These are phyloP conservation scores for Candida palmyrensis DNA, from an alignment of 805 yeast species.

Conservation along the genomic window DNA sequence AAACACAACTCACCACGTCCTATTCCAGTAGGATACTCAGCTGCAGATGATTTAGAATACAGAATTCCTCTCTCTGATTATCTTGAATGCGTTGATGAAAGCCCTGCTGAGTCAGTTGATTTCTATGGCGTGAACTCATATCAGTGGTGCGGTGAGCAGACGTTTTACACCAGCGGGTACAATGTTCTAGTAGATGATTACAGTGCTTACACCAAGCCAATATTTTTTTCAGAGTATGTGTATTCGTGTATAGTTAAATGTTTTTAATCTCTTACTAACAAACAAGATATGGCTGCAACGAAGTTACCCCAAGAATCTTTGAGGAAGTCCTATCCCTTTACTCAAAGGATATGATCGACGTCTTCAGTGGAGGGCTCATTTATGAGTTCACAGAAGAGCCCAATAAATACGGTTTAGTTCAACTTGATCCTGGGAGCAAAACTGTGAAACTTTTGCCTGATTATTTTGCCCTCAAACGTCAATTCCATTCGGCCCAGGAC, in stretches of 20 bases:
- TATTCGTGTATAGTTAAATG: background rate
- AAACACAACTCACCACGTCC: constrained; percentile 50
- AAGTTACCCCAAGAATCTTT: constrained; percentile 70
- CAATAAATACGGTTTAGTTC: constrained; percentile 75
- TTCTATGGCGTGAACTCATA: constrained; percentile 79
- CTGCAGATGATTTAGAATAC: constrained; percentile 85
- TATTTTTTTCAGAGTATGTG: constrained; percentile 77
- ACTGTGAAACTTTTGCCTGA: constrained; percentile 41
- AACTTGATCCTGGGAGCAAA: constrained; percentile 34
- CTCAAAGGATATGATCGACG: constrained; percentile 65
- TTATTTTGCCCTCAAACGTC: constrained; percentile 37
- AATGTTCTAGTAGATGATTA: constrained; percentile 66
- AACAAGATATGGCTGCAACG: constrained; percentile 67
- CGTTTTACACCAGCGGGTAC: constrained; percentile 71
- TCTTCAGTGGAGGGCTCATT: constrained; percentile 81
- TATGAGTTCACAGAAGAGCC: constrained; percentile 78
- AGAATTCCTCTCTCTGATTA: constrained; percentile 74
- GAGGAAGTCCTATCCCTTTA: constrained; percentile 70
- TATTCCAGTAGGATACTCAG: constrained; percentile 92
- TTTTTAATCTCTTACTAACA: constrained; percentile 9
- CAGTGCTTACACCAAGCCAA: constrained; percentile 61
- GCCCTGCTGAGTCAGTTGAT: constrained; percentile 56
- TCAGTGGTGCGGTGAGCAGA: constrained; percentile 87
- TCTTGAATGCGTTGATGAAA: constrained; percentile 65
- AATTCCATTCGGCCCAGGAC: constrained; percentile 33